Evolutionary conservation across 2,329 filamentous ascomycete species (phyloP).

Genomic region (Paracoccidioides lutzii): DNA sequence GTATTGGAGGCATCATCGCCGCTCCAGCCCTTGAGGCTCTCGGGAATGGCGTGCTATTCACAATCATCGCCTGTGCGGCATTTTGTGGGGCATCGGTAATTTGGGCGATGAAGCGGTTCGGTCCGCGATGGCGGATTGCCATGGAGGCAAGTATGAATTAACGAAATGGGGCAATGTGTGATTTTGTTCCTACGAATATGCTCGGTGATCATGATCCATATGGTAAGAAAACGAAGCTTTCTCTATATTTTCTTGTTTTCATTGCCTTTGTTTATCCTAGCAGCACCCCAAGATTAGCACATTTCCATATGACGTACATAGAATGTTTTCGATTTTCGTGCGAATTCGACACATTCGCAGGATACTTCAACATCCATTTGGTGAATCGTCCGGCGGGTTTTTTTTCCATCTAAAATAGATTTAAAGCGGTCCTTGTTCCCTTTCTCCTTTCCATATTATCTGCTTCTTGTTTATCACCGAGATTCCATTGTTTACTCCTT

Average conservation of each 20-base stretch:
- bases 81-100: constrained; percentile 48
- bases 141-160: constrained; percentile 40
- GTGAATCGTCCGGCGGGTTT: neutral
- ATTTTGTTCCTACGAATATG: neutral
- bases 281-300: no score
- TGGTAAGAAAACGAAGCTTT: neutral
- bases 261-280: no score
- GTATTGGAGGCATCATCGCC: constrained; percentile 55
- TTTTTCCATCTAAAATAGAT: neutral
- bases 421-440: neutral
- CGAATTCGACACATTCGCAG: no score
- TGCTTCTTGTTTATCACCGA: neutral
- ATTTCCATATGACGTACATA: neutral
- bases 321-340: neutral
- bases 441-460: neutral
- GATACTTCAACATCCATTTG: neutral
- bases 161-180: neutral
- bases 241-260: neutral
- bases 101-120: constrained; percentile 48
- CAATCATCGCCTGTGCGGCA: constrained; percentile 43
- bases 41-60: constrained; percentile 66
- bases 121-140: constrained; percentile 47
- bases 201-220: neutral
- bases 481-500: neutral
- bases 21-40: constrained; percentile 58